These are phyloP conservation scores for Talaromyces funiculosus DNA, from an alignment of 2,329 filamentous ascomycete genomes.

Conservation along the genomic window DNA sequence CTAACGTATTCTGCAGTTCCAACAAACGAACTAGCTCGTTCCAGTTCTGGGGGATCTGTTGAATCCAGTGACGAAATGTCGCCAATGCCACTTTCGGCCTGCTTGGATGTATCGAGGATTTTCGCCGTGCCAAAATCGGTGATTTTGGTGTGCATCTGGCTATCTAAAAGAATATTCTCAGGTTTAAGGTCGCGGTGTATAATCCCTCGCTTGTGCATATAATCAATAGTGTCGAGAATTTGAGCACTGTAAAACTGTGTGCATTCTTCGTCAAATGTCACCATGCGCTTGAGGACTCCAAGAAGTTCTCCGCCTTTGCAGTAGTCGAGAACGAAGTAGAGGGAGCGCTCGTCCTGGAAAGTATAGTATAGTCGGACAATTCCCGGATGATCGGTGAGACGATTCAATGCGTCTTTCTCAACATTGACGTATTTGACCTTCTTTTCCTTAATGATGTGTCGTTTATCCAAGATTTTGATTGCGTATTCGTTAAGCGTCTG, in stretches of 20 bases:
- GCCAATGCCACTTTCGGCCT: constrained; percentile 44
- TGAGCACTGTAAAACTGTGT: constrained; percentile 91
- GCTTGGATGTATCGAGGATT: constrained; percentile 57
- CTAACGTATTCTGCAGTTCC: constrained; percentile 98
- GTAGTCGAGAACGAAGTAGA: constrained; percentile 95
- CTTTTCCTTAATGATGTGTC: constrained; percentile 99
- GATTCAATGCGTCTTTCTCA: constrained; percentile 95
- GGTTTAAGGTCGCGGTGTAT: constrained; percentile 97
- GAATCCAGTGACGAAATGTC: constrained; percentile 45
- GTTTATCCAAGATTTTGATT: constrained; percentile 96
- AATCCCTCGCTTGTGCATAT: constrained; percentile 94
- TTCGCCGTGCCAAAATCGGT: constrained; percentile 99
- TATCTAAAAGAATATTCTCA: constrained; percentile 91
- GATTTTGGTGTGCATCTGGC: constrained; percentile 96
- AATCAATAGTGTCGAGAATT: constrained; percentile 92
- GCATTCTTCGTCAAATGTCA: constrained; percentile 92
- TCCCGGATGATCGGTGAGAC: constrained; percentile 90
- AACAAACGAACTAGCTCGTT: constrained; percentile 87
- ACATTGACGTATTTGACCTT: constrained; percentile 99
- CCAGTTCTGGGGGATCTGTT: constrained; percentile 56
- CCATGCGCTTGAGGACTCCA: constrained; percentile 87
- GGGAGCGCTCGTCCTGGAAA: constrained; percentile 90
- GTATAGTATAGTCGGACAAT: constrained; percentile 97
- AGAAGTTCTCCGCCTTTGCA: constrained; percentile 88
- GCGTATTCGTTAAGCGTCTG: constrained; percentile 95